Evolutionary conservation across 192 early-diverging fungal species (phyloP), one percentile per base, ranked within the genome.

Genomic region (Pilobolus umbonatus): DNA sequence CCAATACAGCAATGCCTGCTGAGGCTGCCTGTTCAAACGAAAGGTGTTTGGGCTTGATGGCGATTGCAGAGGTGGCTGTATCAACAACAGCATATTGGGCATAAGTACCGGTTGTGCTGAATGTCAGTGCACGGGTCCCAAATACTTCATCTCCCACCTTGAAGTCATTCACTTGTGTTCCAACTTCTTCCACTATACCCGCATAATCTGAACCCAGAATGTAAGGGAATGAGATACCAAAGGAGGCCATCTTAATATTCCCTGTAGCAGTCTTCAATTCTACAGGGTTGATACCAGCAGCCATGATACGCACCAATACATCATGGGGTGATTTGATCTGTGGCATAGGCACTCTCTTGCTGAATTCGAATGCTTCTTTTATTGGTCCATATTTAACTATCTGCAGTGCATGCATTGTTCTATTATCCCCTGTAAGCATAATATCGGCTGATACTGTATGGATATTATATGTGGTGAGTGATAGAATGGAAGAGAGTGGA

Each of bases 271-370:
- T 10, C 29, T 60, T 55, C 17, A 50, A 39, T 14, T 69, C 68
- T 3, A 59, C 49, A 9, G 62, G 50, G n/a, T 69, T 60, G 2
- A 69, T 50, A 42, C 68, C 62, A n/a, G 68, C 55, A 4, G 56
- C 61, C 8, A 63, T 48, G 25, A 64, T 35, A 11, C 19, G 21
- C 5, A 64, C 34, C 17, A 64, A 30, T 6, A 64, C 31, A 9
- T 64, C 40, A 2, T 53, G 39, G 4, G 42, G 43, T 29, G 21
- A 17, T 36, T 17, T 57, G 12, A 64, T 35, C 19, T 22, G 21
- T 26, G 62, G 62, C 4, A 38, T 11, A 15, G 34, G 44, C 40
- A 64, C 15, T 14, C 14, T 14, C 50, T 48, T 25, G 31, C 28
- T 38, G 19, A 49, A 57, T 42, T 48, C 21, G 1, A 64, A 28